phyloP scores from a whole-genome alignment of 225 moss, liverwort and hornwort species.

The Ulota crispa region DNA sequence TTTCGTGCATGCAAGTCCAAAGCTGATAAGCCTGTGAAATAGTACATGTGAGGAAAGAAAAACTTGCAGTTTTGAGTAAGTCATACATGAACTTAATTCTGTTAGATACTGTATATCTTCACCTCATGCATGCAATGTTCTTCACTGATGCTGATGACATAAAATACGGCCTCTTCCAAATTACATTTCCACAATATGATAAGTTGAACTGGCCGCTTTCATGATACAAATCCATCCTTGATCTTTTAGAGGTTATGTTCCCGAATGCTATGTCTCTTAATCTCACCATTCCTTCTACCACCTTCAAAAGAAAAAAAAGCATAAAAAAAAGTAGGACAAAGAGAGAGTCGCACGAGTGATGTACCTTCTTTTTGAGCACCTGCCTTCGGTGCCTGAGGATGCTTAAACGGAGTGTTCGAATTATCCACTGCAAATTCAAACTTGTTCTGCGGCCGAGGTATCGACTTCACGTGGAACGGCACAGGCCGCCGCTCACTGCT shows the following conservation, averaged over 20 bases:
- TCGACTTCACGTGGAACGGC: constrained; percentile 78
- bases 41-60: neutral
- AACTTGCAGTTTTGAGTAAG: neutral
- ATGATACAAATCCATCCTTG: neutral
- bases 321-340: neutral
- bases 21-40: constrained; percentile 44
- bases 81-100: neutral
- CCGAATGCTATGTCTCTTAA: neutral
- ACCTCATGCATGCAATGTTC: neutral
- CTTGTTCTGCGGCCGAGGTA: constrained; percentile 91
- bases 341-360: neutral
- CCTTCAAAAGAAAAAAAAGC: neutral
- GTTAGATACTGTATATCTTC: neutral
- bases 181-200: neutral
- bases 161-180: neutral
- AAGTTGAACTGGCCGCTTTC: neutral
- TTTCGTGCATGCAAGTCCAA: constrained; percentile 62
- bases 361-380: constrained; percentile 34
- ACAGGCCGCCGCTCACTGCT: constrained; percentile 57
- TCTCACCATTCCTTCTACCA: neutral
- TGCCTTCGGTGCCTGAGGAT: constrained; percentile 31
- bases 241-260: neutral
- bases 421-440: constrained; percentile 85
- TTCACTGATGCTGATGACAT: neutral
- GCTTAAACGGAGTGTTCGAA: constrained; percentile 80